These are phyloP conservation scores for Mycena crocata DNA, from an alignment of 768 basidiomycete genomes.

Conservation along the genomic window DNA sequence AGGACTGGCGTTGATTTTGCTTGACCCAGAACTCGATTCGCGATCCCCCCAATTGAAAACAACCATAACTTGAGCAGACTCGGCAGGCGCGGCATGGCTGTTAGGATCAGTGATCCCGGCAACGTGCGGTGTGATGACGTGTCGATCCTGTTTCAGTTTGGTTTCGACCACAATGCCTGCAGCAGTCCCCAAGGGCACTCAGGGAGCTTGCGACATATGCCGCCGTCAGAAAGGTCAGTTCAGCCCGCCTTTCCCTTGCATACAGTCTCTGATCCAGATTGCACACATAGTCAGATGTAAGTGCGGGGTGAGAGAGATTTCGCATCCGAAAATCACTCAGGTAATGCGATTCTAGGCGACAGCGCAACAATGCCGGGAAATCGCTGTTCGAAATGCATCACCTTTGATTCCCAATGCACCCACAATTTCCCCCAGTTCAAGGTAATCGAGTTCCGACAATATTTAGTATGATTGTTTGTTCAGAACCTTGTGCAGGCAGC, in stretches of 20 bases:
- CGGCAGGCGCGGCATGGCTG: too few species aligned
- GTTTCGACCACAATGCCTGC: slow-evolving; percentile 2
- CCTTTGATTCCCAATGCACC: slow-evolving; percentile 27
- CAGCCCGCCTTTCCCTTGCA: too few species aligned
- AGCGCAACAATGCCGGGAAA: slow-evolving; percentile 20
- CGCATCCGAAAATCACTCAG: too few species aligned
- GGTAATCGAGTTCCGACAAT: slow-evolving; percentile 3
- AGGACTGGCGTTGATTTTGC: too few species aligned
- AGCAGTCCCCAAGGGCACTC: neutral
- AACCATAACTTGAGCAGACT: too few species aligned
- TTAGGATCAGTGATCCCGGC: too few species aligned
- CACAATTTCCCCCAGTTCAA: slow-evolving; percentile 21
- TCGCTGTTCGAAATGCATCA: slow-evolving; percentile 20
- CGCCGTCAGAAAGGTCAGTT: slow-evolving; percentile 21
- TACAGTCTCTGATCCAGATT: neutral
- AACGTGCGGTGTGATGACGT: too few species aligned
- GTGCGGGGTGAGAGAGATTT: too few species aligned
- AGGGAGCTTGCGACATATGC: slow-evolving; percentile 21
- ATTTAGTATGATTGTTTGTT: neutral
- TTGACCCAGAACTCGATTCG: too few species aligned
- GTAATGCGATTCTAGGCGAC: slow-evolving; percentile 22
- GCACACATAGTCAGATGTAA: slow-evolving; percentile 26
- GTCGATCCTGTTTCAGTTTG: too few species aligned
- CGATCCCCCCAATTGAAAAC: too few species aligned
- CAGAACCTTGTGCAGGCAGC: slow-evolving; percentile 4